phyloP scores from a whole-genome alignment of 2,329 filamentous ascomycete genomes.

The Stromatinia cepivora region DNA sequence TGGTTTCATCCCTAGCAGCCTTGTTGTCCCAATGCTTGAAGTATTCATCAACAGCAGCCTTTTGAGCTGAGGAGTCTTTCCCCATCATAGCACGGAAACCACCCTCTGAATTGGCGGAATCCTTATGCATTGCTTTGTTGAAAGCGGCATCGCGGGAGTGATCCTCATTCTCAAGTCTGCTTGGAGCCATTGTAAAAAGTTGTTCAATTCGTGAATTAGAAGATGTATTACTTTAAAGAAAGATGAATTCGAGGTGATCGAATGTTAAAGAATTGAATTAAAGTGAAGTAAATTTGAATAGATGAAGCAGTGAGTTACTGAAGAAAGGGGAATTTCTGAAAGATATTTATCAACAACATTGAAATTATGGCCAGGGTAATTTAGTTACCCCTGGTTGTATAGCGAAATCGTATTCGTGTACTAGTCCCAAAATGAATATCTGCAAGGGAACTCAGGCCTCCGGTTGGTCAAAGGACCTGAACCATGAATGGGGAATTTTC shows the following conservation, averaged over 20 bases:
- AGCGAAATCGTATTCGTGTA: conserved; percentile 23
- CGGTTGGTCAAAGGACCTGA: neutral
- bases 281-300: conserved; percentile 2
- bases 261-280: conserved; percentile 18
- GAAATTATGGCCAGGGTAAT: conserved; percentile 19
- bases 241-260: conserved; percentile 25
- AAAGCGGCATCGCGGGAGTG: conserved; percentile 84
- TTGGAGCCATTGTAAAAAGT: conserved; percentile 20
- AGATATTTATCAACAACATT: conserved; percentile 16
- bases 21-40: conserved; percentile 98
- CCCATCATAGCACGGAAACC: conserved; percentile 80
- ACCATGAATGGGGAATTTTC: conserved; percentile 10
- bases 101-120: conserved; percentile 66
- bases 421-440: neutral
- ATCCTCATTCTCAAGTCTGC: conserved; percentile 60
- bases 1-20: conserved; percentile 73
- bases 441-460: neutral
- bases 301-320: neutral
- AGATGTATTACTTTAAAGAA: conserved; percentile 13
- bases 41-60: conserved; percentile 84
- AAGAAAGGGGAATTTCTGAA: conserved; percentile 22
- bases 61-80: conserved; percentile 77
- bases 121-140: conserved; percentile 79
- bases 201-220: conserved; percentile 18
- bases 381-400: neutral